A percentile compares a stretch with the other conserved stretches of the same genome.
phyloP scores from a whole-genome alignment of 2,329 filamentous ascomycete genomes.

The Neofusicoccum sp. region DNA sequence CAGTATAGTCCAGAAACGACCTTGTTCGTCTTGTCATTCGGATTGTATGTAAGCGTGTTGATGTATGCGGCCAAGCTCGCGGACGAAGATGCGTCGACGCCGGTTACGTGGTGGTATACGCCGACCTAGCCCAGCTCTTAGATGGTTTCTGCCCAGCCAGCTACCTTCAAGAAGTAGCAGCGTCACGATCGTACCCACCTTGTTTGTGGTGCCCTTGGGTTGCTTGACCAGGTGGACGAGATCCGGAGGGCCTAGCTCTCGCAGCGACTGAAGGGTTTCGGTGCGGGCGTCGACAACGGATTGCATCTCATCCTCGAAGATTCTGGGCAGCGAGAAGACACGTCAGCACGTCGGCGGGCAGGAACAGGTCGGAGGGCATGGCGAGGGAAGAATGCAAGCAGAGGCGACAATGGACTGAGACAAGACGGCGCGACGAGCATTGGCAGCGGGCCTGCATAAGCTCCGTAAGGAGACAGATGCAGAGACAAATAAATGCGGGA shows the following conservation, averaged over 20 bases:
- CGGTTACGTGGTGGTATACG: constrained; percentile 96
- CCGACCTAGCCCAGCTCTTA: constrained; percentile 61
- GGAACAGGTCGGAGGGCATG: neutral
- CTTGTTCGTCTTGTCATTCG: constrained; percentile 79
- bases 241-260: constrained; percentile 93
- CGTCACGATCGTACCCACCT: constrained; percentile 43
- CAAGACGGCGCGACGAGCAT: neutral
- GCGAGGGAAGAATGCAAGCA: neutral
- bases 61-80: constrained; percentile 97
- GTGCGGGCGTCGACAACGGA: constrained; percentile 91
- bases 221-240: constrained; percentile 91
- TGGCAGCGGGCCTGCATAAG: neutral
- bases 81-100: constrained; percentile 94
- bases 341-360: constrained; percentile 12
- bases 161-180: neutral
- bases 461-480: constrained; percentile 15
- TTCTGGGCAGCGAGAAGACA: constrained; percentile 51
- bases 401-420: neutral
- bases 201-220: constrained; percentile 57
- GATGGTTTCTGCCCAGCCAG: neutral
- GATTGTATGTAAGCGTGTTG: constrained; percentile 91
- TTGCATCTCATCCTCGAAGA: constrained; percentile 89
- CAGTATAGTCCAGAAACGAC: constrained; percentile 94
- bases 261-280: constrained; percentile 78
- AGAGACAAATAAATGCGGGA: constrained; percentile 21